Base-by-base conservation (phyloP, 176 grass and related monocot genomes). In the Stipa capillata region DNA sequence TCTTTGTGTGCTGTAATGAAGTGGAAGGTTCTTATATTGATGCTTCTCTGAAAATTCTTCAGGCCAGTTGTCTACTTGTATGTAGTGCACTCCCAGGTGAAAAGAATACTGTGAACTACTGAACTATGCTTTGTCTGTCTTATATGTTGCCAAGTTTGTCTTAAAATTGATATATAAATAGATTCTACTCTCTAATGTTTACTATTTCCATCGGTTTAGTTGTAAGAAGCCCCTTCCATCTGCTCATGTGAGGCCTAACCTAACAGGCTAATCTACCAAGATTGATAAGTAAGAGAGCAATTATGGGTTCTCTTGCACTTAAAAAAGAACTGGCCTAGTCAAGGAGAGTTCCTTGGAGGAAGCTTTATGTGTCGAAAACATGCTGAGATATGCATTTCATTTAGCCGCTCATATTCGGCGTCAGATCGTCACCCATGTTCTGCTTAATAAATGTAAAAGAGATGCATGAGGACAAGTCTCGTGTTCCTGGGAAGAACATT, bases 371-470 rank as follows among this genome's bases (percentile, higher is more conserved):
- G 60, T 73, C 35, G 59, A 73, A 74, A 84, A 73, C 40, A 54
- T 18, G n/a, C 72, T 11, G 74, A 58, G 58, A 73, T 57, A 65
- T 83, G 79, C 64, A 57, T 47, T 49, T 35, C 37, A 83, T 73
- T 78, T 83, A 42, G 85, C 65, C 24, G 56, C 73, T 65, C 37
- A 32, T 67, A 42, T 33, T 68, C 78, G 40, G 33, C 53, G 64
- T 66, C 17, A 41, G 17, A 57, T 83, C 74, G 69, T 83, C 56
- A 65, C 81, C 86, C 68, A 88, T 88, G 75, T 88, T 88, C 75
- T 79, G 59, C 86, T 78, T 42, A 58, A 75, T 29, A 58, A 56
- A 73, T 79, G 48, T 2, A 45, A 29, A 34, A 33, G 65, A 8
- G 50, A 59, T 16, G 25, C 28, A 47, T 6, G 76, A 44, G 69